Evolutionary conservation across 2,329 filamentous ascomycete genomes (phyloP), one percentile per base, ranked within the genome.

Genomic region (Fusarium zealandicum): DNA sequence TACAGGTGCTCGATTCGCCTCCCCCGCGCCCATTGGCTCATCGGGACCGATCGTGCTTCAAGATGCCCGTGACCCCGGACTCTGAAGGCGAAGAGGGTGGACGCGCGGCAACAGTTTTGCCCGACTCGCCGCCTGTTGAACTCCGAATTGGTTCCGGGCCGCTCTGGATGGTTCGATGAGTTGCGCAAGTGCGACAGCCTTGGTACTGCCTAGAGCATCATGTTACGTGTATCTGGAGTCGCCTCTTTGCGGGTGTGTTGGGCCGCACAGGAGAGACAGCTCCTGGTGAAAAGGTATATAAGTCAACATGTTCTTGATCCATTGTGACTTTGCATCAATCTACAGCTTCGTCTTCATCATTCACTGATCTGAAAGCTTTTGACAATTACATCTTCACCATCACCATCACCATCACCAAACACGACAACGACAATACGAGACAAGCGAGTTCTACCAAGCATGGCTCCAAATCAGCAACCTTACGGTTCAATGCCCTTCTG

Each of bases 401-500:
- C 30, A 27, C 43, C 30, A 48, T 25, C 10, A 44, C 30, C 17
- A 52, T 30, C n/a, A n/a, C n/a, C n/a, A n/a, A n/a, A n/a, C n/a
- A n/a, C n/a, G n/a, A n/a, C n/a, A n/a, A n/a, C n/a, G n/a, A n/a
- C n/a, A 25, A 41, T 3, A 49, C 30, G 31, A 43, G 20, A 42
- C 30, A 31, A 30, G 33, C 43, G 31, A 41, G 31, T 25, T 36
- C 54, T 51, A 25, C 8, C 52, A 37, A 66, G 45, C 53, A 70
- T 71, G 69, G 59, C 56, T 51, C 47, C 64, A 30, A 47, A 54
- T 17, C 60, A 69, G 18, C 57, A 68, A 38, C 54, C 57, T 11
- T 61, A 60, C 32, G n/a, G n/a, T n/a, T 57, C 65, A 6, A 57
- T 59, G 49, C 59, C 63, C 54, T 68, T 70, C 38, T 72, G 69